Percentiles rank a stretch among this genome's conserved stretches.
Evolutionary conservation across 179 eudicot genomes (phyloP).

Genomic region (Nepenthes alata): DNA sequence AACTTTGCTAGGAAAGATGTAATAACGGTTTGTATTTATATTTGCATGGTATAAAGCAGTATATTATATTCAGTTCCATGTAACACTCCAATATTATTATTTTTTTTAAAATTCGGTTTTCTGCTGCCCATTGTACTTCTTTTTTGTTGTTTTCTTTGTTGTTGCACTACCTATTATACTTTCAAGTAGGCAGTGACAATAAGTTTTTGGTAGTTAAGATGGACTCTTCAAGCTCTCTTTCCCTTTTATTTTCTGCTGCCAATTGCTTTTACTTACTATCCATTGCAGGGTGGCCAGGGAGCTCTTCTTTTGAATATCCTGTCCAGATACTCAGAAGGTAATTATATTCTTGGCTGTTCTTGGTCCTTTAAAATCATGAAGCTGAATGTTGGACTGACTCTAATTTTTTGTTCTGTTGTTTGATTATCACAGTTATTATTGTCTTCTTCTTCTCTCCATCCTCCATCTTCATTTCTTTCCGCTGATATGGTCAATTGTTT

Average conservation of each 20-base stretch:
- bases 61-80: too few species aligned
- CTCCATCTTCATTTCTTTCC: not conserved
- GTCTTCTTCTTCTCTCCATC: constrained; percentile 5
- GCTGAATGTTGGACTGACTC: not conserved
- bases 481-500: not conserved
- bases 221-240: not conserved
- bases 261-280: constrained; percentile 2
- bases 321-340: constrained; percentile 35
- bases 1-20: too few species aligned
- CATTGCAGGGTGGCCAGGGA: constrained; percentile 37
- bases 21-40: too few species aligned
- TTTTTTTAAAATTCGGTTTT: too few species aligned
- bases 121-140: not conserved
- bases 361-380: not conserved
- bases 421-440: not conserved
- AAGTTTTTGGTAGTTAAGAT: not conserved
- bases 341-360: not conserved
- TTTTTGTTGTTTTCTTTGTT: constrained; percentile 3
- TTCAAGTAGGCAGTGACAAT: not conserved
- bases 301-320: constrained; percentile 31
- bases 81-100: too few species aligned
- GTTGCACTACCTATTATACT: not conserved
- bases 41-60: too few species aligned
- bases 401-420: not conserved
- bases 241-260: constrained; percentile 5